A percentile compares a stretch with the other conserved stretches of the same genome.
phyloP scores from a whole-genome alignment of 805 yeast genomes.

The Torulaspora gathmanii region DNA sequence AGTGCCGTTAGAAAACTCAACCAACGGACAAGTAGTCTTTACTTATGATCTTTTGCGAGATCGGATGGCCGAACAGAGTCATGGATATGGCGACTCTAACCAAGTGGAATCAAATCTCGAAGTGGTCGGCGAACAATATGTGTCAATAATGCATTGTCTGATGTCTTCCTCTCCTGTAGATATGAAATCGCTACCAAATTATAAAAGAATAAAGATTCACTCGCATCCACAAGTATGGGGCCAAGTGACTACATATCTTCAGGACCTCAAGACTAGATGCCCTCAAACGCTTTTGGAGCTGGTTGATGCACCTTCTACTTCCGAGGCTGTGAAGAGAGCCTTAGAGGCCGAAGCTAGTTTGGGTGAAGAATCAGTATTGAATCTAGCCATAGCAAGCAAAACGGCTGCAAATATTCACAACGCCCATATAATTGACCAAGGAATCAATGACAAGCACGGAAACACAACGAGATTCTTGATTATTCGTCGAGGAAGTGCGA shows the following conservation, averaged over 20 bases:
- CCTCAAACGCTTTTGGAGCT: constrained; percentile 38
- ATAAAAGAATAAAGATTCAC: constrained; percentile 54
- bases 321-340: constrained; percentile 74
- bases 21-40: constrained; percentile 88
- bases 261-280: constrained; percentile 32
- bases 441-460: constrained; percentile 65
- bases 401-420: constrained; percentile 60
- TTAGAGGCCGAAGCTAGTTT: constrained; percentile 16
- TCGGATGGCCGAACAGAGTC: constrained; percentile 37
- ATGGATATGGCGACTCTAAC: constrained; percentile 8
- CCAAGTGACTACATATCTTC: constrained; percentile 63
- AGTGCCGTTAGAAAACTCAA: constrained; percentile 89
- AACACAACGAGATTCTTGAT: constrained; percentile 86
- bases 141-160: constrained; percentile 74
- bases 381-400: constrained; percentile 69
- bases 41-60: constrained; percentile 80
- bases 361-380: constrained; percentile 22
- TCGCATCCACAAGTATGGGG: constrained; percentile 99
- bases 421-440: constrained; percentile 48
- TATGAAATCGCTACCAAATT: constrained; percentile 34
- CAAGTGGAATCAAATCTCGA: constrained; percentile 39
- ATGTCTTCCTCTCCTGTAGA: constrained; percentile 41
- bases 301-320: constrained; percentile 73
- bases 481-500: constrained; percentile 42
- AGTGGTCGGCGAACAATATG: constrained; percentile 75